Evolutionary conservation across 2,329 filamentous ascomycete species (phyloP), one percentile per base, ranked within the genome.

Genomic region (Calonectria pteridis): DNA sequence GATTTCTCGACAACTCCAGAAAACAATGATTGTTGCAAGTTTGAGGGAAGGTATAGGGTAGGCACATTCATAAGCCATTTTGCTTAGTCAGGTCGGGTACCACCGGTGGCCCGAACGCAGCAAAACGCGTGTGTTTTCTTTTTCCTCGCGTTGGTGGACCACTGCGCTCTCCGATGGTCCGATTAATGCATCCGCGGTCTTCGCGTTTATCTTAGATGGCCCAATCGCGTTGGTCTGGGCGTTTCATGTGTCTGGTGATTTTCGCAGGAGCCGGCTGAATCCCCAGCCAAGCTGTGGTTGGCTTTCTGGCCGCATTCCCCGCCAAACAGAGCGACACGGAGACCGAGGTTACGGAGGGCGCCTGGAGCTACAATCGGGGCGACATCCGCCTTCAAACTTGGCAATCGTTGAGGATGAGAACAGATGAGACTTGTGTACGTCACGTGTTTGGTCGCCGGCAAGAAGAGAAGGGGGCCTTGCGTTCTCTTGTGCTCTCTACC

Each of bases 201-300:
- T 62, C 55, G 55, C 26, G 55, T 62, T 40, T 62, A 62, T 62
- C 43, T 62, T 4, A 37, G 55, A 23, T 62, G 55, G 51, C 7
- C 51, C 51, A 55, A 55, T 55, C 29, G 51, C 18, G 51, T 35
- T 26, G n/a, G 55, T 35, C 33, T 29, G n/a, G 35, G 33, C n/a
- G 55, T 62, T 62, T 62, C 55, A 62, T 62, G 55, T 59, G 55
- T 62, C 55, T 62, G 55, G 9, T 62, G 35, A 62, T 62, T 62
- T 40, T 62, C 55, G 55, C 23, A 40, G 55, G 23, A 62, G 55
- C 35, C 55, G 55, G 55, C 55, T 35, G 33, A 62, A 37, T 28
- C 14, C 16, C 55, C 55, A 62, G 55, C 35, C 35, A 1, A 62
- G n/a, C 23, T 23, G 14, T 40, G 55, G 55, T 62, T 62, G 55